Conservation (phyloP, 2,329 filamentous ascomycete genomes). For the Fragosphaeria purpurea region DNA sequence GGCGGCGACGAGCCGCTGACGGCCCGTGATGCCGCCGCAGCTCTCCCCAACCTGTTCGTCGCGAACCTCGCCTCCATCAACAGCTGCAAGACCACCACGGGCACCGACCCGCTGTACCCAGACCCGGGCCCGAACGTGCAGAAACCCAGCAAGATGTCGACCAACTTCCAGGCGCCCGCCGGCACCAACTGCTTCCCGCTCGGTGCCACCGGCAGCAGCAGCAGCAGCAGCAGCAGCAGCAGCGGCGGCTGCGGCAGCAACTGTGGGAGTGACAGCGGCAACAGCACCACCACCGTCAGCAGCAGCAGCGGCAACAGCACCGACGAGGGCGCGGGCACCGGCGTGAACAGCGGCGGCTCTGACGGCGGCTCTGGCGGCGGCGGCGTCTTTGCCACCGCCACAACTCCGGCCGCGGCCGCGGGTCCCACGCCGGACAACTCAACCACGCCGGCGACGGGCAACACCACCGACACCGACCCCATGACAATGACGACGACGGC, state of each 20-base stretch:
- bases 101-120: constrained; percentile 17
- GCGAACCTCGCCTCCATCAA: constrained; percentile 37
- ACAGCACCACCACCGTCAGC: background rate
- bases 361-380: constrained; percentile 19
- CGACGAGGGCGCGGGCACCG: too few relatives aligned
- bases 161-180: constrained; percentile 10
- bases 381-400: constrained; percentile 32
- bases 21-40: background rate
- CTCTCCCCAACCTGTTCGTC: constrained; percentile 47
- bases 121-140: constrained; percentile 17
- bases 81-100: constrained; percentile 13
- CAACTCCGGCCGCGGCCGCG: constrained; percentile 11
- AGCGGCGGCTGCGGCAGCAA: constrained; percentile 4
- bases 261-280: background rate
- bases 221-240: constrained; percentile 4
- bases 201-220: background rate
- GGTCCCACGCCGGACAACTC: background rate
- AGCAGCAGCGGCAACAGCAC: too few relatives aligned
- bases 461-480: background rate
- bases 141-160: constrained; percentile 14
- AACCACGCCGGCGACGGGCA: background rate
- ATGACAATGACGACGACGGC: background rate
- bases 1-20: constrained; percentile 23
- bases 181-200: constrained; percentile 13
- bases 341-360: constrained; percentile 7